phyloP scores from a whole-genome alignment of 257 asterid species.

The Solanum pinnatisectum region DNA sequence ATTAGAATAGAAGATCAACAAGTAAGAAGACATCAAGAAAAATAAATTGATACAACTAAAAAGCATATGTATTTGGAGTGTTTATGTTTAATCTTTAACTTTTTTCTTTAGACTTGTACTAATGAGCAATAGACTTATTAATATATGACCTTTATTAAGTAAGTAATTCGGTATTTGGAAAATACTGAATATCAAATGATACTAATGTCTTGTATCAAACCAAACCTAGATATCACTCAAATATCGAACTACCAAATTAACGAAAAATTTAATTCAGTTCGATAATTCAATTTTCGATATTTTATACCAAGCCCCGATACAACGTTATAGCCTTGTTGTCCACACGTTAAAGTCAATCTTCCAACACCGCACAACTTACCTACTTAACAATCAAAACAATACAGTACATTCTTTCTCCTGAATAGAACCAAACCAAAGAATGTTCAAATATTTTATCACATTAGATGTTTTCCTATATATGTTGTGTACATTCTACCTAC shows the following conservation, averaged over 20 bases:
- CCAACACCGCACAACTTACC: not conserved
- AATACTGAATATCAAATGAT: not conserved
- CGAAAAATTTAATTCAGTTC: fast-evolving
- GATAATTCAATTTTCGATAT: too few species aligned
- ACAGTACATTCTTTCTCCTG: not conserved
- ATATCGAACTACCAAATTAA: not conserved
- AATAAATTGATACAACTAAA: not conserved
- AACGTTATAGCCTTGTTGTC: not conserved
- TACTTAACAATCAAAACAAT: not conserved
- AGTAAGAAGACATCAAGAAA: too few species aligned
- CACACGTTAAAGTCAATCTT: not conserved
- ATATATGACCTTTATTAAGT: not conserved
- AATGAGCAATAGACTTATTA: too few species aligned
- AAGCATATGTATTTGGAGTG: not conserved
- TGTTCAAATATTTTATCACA: not conserved
- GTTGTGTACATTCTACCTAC: not conserved
- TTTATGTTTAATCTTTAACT: too few species aligned
- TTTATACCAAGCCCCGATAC: too few species aligned
- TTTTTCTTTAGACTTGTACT: not conserved
- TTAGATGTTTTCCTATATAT: not conserved
- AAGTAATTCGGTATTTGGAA: too few species aligned
- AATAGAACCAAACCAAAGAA: not conserved
- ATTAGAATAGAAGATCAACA: not conserved
- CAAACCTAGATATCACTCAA: too few species aligned
- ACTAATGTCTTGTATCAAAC: too few species aligned